Evolutionary conservation across 1,284 basidiomycete genomes (phyloP).

Genomic region (Ganoderma resinaceum): DNA sequence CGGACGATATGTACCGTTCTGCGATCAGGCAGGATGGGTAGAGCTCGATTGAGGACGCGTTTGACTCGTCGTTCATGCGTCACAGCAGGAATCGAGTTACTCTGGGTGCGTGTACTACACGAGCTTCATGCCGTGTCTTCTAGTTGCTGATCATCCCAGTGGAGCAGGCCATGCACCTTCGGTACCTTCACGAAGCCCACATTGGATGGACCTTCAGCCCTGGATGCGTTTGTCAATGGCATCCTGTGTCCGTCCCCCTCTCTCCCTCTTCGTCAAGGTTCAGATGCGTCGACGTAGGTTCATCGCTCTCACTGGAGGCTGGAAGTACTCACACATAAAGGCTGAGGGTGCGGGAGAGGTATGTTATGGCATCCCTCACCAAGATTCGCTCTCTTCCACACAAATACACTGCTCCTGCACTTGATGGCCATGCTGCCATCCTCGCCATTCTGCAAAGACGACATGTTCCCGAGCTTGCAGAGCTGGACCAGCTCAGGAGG

Average conservation of each 20-base stretch:
- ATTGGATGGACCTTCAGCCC: background rate
- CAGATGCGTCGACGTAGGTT: background rate
- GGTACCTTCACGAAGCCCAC: background rate
- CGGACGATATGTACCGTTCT: background rate
- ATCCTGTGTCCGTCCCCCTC: background rate
- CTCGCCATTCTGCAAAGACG: background rate
- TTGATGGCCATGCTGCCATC: background rate
- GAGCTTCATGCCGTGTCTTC: background rate
- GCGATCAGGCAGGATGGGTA: background rate
- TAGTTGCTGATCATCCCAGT: background rate
- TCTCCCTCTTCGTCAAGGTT: background rate
- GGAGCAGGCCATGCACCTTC: background rate
- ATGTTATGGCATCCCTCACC: background rate
- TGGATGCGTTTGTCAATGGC: no score
- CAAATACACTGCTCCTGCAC: background rate
- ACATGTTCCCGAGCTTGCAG: conserved; percentile 5
- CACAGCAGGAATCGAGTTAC: background rate
- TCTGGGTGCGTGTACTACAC: background rate
- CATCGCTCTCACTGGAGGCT: background rate
- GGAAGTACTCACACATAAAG: background rate
- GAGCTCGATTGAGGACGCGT: background rate
- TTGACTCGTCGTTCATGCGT: background rate
- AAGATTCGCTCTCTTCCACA: background rate
- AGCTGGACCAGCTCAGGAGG: background rate
- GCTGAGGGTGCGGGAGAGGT: background rate